phyloP scores from a whole-genome alignment of 805 yeast genomes.

The Nadsonia fulvescens region DNA sequence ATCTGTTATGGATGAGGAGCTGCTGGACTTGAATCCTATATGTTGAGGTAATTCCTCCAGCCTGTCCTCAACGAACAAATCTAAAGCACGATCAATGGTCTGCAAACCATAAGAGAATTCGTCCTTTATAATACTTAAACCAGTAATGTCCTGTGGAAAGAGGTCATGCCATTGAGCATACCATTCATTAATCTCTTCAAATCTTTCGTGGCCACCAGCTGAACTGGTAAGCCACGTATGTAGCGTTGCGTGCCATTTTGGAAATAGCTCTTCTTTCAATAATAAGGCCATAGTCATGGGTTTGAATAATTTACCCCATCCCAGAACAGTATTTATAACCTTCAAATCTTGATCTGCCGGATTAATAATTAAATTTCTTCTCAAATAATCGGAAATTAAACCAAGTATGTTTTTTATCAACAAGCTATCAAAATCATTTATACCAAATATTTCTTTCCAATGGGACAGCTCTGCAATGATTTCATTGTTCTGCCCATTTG shows the following conservation, averaged over 20 bases:
- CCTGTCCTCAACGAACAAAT: slow-evolving; percentile 8
- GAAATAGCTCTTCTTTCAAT: slow-evolving; percentile 22
- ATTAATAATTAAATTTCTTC: slow-evolving; percentile 11
- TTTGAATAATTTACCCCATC: slow-evolving; percentile 14
- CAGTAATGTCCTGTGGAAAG: slow-evolving; percentile 11
- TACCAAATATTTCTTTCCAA: slow-evolving; percentile 10
- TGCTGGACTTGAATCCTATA: too few species aligned
- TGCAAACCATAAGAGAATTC: slow-evolving; percentile 15
- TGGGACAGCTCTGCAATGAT: slow-evolving; percentile 4
- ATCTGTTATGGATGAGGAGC: too few species aligned
- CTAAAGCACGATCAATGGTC: slow-evolving; percentile 18
- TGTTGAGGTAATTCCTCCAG: too few species aligned
- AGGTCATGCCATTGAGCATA: slow-evolving; percentile 17
- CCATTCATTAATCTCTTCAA: slow-evolving; percentile 19
- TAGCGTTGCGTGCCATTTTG: slow-evolving; percentile 20
- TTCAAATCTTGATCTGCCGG: slow-evolving; percentile 14
- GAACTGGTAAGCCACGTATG: slow-evolving; percentile 16
- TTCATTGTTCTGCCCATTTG: slow-evolving; percentile 6
- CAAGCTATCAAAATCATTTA: slow-evolving; percentile 6
- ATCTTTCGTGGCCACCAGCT: slow-evolving; percentile 7
- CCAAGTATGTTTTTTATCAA: slow-evolving; percentile 8
- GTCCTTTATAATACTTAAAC: slow-evolving; percentile 5
- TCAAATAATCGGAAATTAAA: slow-evolving; percentile 8
- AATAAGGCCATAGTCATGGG: slow-evolving; percentile 11
- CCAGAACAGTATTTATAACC: slow-evolving; percentile 10